Evolutionary conservation across 2,329 filamentous ascomycete genomes (phyloP).

Genomic region (Diaporthe sp.): DNA sequence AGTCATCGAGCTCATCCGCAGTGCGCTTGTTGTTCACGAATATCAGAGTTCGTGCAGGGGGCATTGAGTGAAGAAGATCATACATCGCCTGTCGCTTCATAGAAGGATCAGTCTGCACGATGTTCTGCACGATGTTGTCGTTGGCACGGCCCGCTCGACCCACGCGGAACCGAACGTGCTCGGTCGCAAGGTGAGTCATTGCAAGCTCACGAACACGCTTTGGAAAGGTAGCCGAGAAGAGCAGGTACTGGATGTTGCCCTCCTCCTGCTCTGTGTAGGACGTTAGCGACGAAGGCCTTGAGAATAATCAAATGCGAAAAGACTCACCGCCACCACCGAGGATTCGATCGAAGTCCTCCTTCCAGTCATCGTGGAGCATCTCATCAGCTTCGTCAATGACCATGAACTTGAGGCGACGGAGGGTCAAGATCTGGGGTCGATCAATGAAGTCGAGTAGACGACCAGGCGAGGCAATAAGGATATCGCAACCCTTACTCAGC

Average conservation of each 20-base stretch:
- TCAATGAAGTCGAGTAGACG: slow-evolving; percentile 87
- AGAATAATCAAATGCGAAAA: not conserved
- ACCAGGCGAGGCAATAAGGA: slow-evolving; percentile 89
- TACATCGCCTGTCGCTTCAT: slow-evolving; percentile 78
- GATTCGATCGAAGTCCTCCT: slow-evolving; percentile 78
- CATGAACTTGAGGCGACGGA: slow-evolving; percentile 81
- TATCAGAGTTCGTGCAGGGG: slow-evolving; percentile 83
- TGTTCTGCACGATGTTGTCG: slow-evolving; percentile 81
- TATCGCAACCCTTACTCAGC: slow-evolving; percentile 85
- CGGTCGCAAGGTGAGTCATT: slow-evolving; percentile 76
- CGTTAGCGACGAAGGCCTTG: slow-evolving; percentile 38
- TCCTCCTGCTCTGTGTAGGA: slow-evolving; percentile 74
- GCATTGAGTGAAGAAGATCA: slow-evolving; percentile 76
- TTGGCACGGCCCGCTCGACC: slow-evolving; percentile 89
- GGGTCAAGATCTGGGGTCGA: slow-evolving; percentile 73
- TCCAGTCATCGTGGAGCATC: slow-evolving; percentile 85
- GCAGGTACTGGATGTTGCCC: slow-evolving; percentile 75
- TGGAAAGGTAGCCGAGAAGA: slow-evolving; percentile 97
- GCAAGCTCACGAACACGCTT: slow-evolving; percentile 82
- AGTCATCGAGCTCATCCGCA: slow-evolving; percentile 90
- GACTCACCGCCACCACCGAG: slow-evolving; percentile 82
- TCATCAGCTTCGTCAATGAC: slow-evolving; percentile 97
- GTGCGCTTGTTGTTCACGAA: slow-evolving; percentile 86
- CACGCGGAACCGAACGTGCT: slow-evolving; percentile 84
- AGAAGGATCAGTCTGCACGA: slow-evolving; percentile 73